A percentile compares a stretch with the other conserved stretches of the same genome.
These are phyloP conservation scores for Kickxella alabastrina DNA, from an alignment of 192 early-diverging fungal genomes.

Conservation along the genomic window DNA sequence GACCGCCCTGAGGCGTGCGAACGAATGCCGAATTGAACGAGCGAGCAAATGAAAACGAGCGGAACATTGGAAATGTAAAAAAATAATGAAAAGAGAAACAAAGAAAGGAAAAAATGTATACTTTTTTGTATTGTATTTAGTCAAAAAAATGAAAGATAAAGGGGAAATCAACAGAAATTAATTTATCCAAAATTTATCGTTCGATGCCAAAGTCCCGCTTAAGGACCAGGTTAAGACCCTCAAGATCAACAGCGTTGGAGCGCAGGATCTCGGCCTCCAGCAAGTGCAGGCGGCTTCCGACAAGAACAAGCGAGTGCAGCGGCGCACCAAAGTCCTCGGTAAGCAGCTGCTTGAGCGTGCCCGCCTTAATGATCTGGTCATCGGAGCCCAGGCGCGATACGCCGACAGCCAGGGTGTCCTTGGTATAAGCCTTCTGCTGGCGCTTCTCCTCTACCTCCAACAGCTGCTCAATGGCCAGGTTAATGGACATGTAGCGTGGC, in stretches of 20 bases:
- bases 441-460: conserved; percentile 87
- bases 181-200: no score
- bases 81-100: no score
- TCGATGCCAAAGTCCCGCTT: conserved; percentile 61
- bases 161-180: no score
- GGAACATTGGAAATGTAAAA: no score
- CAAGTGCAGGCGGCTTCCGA: conserved; percentile 85
- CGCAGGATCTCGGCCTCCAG: conserved; percentile 88
- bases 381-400: conserved; percentile 84
- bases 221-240: conserved; percentile 60
- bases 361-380: conserved; percentile 78
- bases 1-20: no score
- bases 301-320: conserved; percentile 89
- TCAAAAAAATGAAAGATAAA: no score
- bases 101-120: no score
- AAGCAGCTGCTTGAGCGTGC: conserved; percentile 81
- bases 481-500: conserved; percentile 96
- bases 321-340: conserved; percentile 89
- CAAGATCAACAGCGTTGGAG: conserved; percentile 68
- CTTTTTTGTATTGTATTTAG: no score
- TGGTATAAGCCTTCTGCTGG: conserved; percentile 66
- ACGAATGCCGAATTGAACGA: no score
- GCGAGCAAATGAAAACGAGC: no score
- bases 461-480: conserved; percentile 87
- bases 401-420: conserved; percentile 83